phyloP scores from a whole-genome alignment of 2,329 filamentous ascomycete species.

The Fusarium nematophilum region DNA sequence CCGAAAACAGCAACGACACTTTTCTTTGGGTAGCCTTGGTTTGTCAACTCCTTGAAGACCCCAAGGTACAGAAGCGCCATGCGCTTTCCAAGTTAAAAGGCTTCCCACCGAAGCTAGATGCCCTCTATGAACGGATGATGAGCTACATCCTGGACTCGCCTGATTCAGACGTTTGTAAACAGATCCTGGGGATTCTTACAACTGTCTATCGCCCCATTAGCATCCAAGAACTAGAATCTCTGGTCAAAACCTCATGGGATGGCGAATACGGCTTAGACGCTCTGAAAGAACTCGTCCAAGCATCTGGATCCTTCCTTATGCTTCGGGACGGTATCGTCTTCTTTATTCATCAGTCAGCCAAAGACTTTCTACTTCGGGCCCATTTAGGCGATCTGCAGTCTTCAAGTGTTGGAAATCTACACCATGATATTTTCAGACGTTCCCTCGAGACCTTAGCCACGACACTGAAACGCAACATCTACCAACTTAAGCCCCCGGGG shows the following conservation, averaged over 20 bases:
- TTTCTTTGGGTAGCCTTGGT: conserved; percentile 44
- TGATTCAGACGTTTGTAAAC: conserved; percentile 45
- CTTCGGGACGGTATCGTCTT: conserved; percentile 44
- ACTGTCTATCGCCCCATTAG: conserved; percentile 51
- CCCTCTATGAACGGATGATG: conserved; percentile 54
- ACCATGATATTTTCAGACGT: conserved; percentile 47
- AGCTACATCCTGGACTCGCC: conserved; percentile 43
- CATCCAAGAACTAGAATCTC: conserved; percentile 47
- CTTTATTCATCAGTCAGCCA: conserved; percentile 57
- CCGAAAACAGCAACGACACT: conserved; percentile 50
- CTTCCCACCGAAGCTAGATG: conserved; percentile 50
- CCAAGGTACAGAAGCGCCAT: conserved; percentile 11
- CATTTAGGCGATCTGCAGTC: conserved; percentile 45
- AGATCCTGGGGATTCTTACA: conserved; percentile 48
- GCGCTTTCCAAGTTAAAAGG: conserved; percentile 26
- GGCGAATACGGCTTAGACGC: conserved; percentile 13
- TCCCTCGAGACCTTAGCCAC: conserved; percentile 48
- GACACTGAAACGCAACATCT: conserved; percentile 51
- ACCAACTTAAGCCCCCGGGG: conserved; percentile 37
- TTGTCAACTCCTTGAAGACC: conserved; percentile 28
- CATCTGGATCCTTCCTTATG: conserved; percentile 55
- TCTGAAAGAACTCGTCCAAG: conserved; percentile 44
- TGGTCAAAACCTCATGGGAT: conserved; percentile 33
- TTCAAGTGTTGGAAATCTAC: conserved; percentile 34
- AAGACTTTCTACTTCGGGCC: conserved; percentile 52